A percentile compares a stretch with the other conserved stretches of the same genome.
Conservation (phyloP, 2,329 filamentous ascomycete genomes). For the Septoria petroselini region DNA sequence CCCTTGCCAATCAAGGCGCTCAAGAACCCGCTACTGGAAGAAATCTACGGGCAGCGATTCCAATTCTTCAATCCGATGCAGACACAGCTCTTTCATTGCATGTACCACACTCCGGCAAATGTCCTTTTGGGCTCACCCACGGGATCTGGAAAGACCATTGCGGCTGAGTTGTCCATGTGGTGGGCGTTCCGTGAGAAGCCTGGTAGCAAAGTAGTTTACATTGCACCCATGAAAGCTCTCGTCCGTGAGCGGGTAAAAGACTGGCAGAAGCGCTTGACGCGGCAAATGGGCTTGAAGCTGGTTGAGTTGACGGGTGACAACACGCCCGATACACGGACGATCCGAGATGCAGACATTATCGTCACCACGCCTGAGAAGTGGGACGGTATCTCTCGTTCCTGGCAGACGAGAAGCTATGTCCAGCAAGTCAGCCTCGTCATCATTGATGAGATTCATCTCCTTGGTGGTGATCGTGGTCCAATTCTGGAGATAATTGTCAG, state of each 20-base stretch:
- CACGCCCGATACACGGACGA: constrained; percentile 92
- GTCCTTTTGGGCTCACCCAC: constrained; percentile 94
- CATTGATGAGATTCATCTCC: constrained; percentile 95
- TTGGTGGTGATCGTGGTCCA: constrained; percentile 94
- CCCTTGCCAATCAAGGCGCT: constrained; percentile 82
- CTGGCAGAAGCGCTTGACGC: constrained; percentile 79
- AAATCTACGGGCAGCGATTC: constrained; percentile 83
- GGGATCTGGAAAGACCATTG: constrained; percentile 95
- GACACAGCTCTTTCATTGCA: constrained; percentile 94
- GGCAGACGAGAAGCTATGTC: constrained; percentile 96
- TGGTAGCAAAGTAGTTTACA: constrained; percentile 96
- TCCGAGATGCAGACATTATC: constrained; percentile 93
- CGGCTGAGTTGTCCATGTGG: constrained; percentile 97
- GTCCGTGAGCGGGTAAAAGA: constrained; percentile 95
- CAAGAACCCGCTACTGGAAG: constrained; percentile 81
- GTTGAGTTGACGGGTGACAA: constrained; percentile 98
- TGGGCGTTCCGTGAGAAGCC: constrained; percentile 95
- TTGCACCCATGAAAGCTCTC: constrained; percentile 98
- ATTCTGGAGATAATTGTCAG: constrained; percentile 95
- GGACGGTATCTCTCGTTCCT: constrained; percentile 98
- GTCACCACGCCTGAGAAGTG: constrained; percentile 99
- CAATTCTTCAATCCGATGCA: constrained; percentile 99
- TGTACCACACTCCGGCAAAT: constrained; percentile 89
- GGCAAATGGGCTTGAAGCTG: constrained; percentile 79
- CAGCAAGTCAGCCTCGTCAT: constrained; percentile 93